phyloP scores from a whole-genome alignment of 2,329 filamentous ascomycete species.

The Colletotrichum tofieldiae region DNA sequence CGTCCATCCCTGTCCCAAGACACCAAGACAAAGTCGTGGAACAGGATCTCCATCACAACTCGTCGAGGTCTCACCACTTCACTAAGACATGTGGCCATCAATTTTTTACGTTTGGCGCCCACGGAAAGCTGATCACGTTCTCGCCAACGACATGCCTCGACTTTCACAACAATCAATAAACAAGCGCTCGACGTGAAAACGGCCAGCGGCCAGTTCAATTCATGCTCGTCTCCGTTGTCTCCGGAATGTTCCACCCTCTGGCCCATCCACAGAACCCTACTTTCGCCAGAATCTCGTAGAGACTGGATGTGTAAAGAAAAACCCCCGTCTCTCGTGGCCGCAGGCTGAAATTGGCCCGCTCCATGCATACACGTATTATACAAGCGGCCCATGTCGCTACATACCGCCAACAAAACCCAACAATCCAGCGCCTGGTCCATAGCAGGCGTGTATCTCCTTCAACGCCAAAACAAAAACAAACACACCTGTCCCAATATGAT shows the following conservation, averaged over 20 bases:
- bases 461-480: slow-evolving; percentile 13
- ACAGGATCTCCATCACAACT: not conserved
- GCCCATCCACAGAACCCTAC: not conserved
- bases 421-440: not conserved
- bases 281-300: slow-evolving; percentile 4
- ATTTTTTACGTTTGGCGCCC: not conserved
- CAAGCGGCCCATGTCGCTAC: slow-evolving; percentile 13
- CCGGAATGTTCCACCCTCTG: not conserved
- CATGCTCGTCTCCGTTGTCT: slow-evolving; percentile 1
- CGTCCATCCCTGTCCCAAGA: not conserved
- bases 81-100: not conserved
- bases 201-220: not conserved
- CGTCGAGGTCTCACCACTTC: not conserved
- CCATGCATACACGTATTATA: slow-evolving; percentile 35
- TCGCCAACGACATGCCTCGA: not conserved
- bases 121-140: not conserved
- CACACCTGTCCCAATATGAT: not conserved
- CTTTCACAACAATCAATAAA: slow-evolving; percentile 4
- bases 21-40: not conserved
- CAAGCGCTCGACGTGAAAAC: slow-evolving; percentile 2
- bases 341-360: not conserved
- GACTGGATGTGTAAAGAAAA: not conserved
- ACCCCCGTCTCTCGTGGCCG: not conserved
- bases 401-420: slow-evolving; percentile 4
- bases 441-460: not conserved